Conservation (phyloP, 1,284 basidiomycete genomes). For the Trichosporon sp. region DNA sequence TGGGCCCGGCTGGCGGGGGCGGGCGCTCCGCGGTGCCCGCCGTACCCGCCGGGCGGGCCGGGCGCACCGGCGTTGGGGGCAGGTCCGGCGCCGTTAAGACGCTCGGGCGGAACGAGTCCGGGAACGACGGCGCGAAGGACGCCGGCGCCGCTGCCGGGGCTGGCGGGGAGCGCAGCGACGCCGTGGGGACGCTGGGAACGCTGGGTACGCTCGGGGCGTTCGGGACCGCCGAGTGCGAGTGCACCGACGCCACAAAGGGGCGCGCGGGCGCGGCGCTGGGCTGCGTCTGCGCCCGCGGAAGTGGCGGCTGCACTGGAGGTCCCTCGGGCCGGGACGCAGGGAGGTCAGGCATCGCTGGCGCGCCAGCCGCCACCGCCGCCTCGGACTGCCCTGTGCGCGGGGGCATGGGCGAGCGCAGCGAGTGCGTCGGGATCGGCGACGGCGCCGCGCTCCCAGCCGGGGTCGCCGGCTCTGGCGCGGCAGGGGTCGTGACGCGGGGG, state of each 20-base stretch:
- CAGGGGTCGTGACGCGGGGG: not conserved
- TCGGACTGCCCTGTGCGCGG: not conserved
- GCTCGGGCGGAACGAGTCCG: not conserved
- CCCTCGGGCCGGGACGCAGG: not conserved
- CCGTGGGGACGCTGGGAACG: not conserved
- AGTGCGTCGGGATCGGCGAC: not conserved
- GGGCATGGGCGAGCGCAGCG: conserved; percentile 1
- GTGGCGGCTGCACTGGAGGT: not conserved
- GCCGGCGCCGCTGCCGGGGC: not conserved
- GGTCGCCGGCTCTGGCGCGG: not conserved
- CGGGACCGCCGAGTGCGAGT: too few relatives aligned
- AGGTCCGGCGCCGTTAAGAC: not conserved
- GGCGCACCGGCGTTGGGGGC: not conserved
- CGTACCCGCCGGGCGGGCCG: not conserved
- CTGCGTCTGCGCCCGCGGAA: not conserved
- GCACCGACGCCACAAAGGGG: not conserved
- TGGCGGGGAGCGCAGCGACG: not conserved
- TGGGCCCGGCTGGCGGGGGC: not conserved
- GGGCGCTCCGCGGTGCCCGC: too few relatives aligned
- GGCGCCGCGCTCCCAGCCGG: not conserved
- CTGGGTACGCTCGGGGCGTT: not conserved
- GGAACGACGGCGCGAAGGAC: not conserved
- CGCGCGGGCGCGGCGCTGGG: not conserved
- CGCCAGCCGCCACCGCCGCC: not conserved
- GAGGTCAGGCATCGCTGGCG: not conserved